Conservation (phyloP, 805 yeast genomes). For the Saccharomycopsis sp. region DNA sequence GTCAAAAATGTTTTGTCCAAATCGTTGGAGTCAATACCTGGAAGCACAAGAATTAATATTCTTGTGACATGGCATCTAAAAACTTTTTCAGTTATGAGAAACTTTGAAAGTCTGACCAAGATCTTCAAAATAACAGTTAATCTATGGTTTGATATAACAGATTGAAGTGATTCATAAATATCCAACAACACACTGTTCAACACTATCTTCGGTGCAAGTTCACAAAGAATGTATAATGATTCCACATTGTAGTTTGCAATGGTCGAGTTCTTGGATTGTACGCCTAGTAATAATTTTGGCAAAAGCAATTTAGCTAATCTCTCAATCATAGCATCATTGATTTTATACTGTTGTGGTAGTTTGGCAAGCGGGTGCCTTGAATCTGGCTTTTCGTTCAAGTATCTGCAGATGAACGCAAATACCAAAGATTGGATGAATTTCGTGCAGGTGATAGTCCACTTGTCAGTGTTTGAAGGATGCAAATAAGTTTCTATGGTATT, state of each 20-base stretch:
- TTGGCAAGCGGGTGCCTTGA: conserved; percentile 24
- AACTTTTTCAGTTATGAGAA: conserved; percentile 51
- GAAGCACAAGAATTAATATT: conserved; percentile 55
- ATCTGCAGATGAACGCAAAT: conserved; percentile 51
- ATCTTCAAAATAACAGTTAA: conserved; percentile 63
- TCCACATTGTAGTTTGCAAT: conserved; percentile 50
- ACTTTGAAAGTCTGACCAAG: conserved; percentile 55
- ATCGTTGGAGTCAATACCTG: conserved; percentile 88
- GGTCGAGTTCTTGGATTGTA: conserved; percentile 62
- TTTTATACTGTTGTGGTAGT: conserved; percentile 30
- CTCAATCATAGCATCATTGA: conserved; percentile 31
- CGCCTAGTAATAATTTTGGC: conserved; percentile 54
- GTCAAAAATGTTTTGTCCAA: conserved; percentile 61
- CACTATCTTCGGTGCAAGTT: conserved; percentile 46
- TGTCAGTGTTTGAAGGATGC: conserved; percentile 89
- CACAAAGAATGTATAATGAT: conserved; percentile 54
- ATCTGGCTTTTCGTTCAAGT: conserved; percentile 40
- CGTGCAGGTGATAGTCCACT: conserved; percentile 72
- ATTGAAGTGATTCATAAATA: conserved; percentile 63
- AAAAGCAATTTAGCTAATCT: conserved; percentile 44
- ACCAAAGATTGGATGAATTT: conserved; percentile 54
- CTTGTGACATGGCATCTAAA: conserved; percentile 75
- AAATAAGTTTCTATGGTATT: conserved; percentile 70
- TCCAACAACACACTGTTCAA: conserved; percentile 53
- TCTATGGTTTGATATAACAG: conserved; percentile 69